These are phyloP conservation scores for Stagonosporopsis rhizophila DNA, from an alignment of 2,329 filamentous ascomycete genomes.

Conservation along the genomic window DNA sequence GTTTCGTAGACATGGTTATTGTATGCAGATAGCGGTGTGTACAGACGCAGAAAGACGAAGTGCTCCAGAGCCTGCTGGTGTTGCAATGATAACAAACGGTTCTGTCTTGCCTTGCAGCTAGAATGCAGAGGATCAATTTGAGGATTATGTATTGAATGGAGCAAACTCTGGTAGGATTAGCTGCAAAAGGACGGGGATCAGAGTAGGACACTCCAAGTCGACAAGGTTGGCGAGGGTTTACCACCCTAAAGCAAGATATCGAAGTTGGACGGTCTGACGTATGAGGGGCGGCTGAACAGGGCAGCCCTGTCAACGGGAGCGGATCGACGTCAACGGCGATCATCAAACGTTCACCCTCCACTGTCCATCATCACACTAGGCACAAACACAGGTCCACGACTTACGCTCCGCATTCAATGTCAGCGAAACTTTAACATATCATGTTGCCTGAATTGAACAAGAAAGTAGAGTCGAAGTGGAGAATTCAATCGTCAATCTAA, in stretches of 20 bases:
- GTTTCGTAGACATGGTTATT: slow-evolving; percentile 34
- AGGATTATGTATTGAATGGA: background rate
- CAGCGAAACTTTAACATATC: background rate
- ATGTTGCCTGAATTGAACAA: background rate
- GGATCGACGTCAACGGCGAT: slow-evolving; percentile 32
- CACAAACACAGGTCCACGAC: background rate
- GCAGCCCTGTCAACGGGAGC: slow-evolving; percentile 23
- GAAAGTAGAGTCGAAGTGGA: slow-evolving; percentile 24
- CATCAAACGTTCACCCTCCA: slow-evolving; percentile 10
- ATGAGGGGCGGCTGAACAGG: slow-evolving; percentile 39
- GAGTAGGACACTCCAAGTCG: too few relatives aligned
- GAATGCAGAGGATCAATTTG: background rate
- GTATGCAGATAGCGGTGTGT: background rate
- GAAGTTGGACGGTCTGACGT: slow-evolving; percentile 46
- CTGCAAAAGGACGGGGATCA: background rate
- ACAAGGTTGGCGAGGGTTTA: background rate
- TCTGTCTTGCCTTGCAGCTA: background rate
- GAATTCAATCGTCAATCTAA: slow-evolving; percentile 39
- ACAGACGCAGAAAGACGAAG: background rate
- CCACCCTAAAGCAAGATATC: slow-evolving; percentile 36
- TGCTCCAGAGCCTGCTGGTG: background rate
- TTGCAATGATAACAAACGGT: background rate
- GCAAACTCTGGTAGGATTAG: background rate
- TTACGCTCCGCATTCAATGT: too few relatives aligned
- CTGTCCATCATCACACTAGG: background rate